Evolutionary conservation across 495 filamentous ascomycete species (phyloP).

Genomic region (Podospora comata): DNA sequence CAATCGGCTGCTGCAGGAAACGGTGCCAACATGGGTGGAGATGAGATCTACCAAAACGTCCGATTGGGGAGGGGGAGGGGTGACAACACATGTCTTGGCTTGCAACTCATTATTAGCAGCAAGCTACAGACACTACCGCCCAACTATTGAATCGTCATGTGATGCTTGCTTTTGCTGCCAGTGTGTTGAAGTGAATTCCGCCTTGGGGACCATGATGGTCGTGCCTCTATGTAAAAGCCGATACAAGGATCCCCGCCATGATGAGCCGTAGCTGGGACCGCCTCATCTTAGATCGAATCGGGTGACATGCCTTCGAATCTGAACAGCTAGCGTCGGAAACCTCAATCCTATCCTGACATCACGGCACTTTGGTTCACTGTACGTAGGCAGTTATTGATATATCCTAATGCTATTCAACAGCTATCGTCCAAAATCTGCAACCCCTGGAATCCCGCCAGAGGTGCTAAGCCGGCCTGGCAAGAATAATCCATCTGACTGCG

Average conservation of each 20-base stretch:
- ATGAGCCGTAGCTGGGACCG: neutral
- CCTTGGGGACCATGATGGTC: neutral
- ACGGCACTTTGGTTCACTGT: neutral
- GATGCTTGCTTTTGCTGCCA: neutral
- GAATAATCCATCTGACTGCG: neutral
- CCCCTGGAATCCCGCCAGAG: slow-evolving; percentile 16
- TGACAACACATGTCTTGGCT: slow-evolving; percentile 13
- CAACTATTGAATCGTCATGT: slow-evolving; percentile 6
- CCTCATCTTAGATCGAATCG: neutral
- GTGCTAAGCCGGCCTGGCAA: slow-evolving; percentile 16
- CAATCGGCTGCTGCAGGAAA: neutral
- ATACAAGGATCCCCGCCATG: neutral
- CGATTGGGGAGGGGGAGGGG: slow-evolving; percentile 2
- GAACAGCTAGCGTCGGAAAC: neutral
- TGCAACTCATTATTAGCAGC: neutral
- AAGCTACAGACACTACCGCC: neutral
- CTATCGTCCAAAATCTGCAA: slow-evolving; percentile 8
- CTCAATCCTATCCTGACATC: neutral
- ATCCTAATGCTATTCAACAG: slow-evolving; percentile 1
- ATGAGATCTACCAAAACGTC: neutral
- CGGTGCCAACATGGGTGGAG: neutral
- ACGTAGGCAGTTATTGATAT: neutral
- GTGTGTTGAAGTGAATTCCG: neutral
- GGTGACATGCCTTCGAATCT: slow-evolving; percentile 1
- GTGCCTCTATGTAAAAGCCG: neutral